phyloP scores from a whole-genome alignment of 345 rosid species.

The Orychophragmus violaceus region DNA sequence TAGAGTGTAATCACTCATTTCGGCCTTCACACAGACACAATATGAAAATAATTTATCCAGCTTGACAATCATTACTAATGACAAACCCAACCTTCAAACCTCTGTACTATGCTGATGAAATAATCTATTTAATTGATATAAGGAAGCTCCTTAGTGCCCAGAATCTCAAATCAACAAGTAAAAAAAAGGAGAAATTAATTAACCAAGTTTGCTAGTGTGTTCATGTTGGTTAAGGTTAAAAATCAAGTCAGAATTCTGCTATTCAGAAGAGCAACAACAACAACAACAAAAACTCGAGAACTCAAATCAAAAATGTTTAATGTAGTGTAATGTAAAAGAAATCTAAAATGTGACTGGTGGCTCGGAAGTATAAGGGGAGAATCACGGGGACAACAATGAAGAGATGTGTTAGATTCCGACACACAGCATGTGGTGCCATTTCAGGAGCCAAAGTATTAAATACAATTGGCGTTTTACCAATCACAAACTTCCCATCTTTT shows the following conservation, averaged over 20 bases:
- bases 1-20: not conserved
- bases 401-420: slow-evolving; percentile 29
- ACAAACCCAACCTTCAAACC: not conserved
- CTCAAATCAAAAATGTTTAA: not conserved
- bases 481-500: not conserved
- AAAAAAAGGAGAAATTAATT: not conserved
- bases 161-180: not conserved
- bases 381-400: slow-evolving; percentile 24
- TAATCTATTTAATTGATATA: not conserved
- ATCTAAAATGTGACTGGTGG: slow-evolving; percentile 17
- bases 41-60: not conserved
- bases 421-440: slow-evolving; percentile 32
- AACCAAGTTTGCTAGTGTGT: not conserved
- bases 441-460: slow-evolving; percentile 20
- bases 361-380: slow-evolving; percentile 5
- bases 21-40: not conserved
- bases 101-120: not conserved
- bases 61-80: not conserved
- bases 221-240: not conserved
- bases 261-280: not conserved
- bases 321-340: not conserved
- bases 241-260: not conserved
- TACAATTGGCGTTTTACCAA: not conserved
- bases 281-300: not conserved
- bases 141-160: not conserved